phyloP scores from a whole-genome alignment of 352 stramenopile species.

The Globisporangium sylvaticum region DNA sequence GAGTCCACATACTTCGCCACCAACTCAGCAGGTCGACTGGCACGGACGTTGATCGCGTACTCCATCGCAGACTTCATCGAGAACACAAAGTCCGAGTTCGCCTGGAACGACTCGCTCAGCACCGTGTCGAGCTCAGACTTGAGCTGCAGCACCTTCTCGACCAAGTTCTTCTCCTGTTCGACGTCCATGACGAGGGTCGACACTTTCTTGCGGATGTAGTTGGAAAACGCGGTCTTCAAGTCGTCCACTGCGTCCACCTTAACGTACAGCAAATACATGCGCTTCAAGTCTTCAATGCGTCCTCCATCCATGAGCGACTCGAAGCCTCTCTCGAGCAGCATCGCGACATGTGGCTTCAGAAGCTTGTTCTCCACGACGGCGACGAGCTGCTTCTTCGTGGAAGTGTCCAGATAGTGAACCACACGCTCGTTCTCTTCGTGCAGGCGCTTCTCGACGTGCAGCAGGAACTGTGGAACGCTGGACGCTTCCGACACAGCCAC shows the following conservation, averaged over 20 bases:
- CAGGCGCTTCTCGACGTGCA: constrained; percentile 86
- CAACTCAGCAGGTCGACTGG: constrained; percentile 84
- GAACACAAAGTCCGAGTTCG: constrained; percentile 73
- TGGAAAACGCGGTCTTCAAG: constrained; percentile 59
- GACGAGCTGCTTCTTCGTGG: constrained; percentile 70
- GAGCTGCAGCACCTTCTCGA: constrained; percentile 87
- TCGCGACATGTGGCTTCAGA: constrained; percentile 76
- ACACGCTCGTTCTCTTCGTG: constrained; percentile 77
- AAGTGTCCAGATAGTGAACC: constrained; percentile 68
- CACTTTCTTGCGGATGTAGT: constrained; percentile 78
- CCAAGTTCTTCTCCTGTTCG: constrained; percentile 85
- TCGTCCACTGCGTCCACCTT: constrained; percentile 70
- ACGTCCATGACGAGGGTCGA: constrained; percentile 71
- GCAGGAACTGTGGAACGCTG: constrained; percentile 83
- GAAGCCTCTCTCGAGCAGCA: constrained; percentile 85
- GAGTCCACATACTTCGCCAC: constrained; percentile 91
- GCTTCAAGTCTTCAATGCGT: constrained; percentile 79
- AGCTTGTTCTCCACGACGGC: constrained; percentile 78
- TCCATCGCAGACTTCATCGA: constrained; percentile 88
- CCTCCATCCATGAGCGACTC: constrained; percentile 80
- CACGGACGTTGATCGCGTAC: constrained; percentile 83
- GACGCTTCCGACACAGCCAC: constrained; percentile 43
- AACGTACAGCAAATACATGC: constrained; percentile 83
- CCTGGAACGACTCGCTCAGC: constrained; percentile 66
- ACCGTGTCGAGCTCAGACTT: constrained; percentile 82